A percentile compares a stretch with the other conserved stretches of the same genome.
Conservation (phyloP, 306 rosid genomes). For the Ammopiptanthus mongolicus region DNA sequence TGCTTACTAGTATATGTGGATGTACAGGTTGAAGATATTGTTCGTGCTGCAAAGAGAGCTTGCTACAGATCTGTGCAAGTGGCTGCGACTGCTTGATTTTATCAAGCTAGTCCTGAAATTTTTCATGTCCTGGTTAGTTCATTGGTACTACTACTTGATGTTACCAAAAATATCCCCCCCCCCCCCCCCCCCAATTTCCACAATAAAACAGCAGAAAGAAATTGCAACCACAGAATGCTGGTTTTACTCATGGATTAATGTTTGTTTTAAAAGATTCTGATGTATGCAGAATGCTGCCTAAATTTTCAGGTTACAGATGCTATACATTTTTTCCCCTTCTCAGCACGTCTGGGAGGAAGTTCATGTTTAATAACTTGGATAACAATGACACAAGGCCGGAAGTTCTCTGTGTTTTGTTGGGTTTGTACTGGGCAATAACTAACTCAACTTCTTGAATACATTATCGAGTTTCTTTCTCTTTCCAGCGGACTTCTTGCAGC, state of each 20-base stretch:
- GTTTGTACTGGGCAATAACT: constrained; percentile 25
- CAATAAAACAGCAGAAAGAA: constrained; percentile 8
- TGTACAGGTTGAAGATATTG: constrained; percentile 86
- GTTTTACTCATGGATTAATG: constrained; percentile 10
- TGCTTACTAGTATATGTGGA: constrained; percentile 16
- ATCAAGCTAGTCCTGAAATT: constrained; percentile 6
- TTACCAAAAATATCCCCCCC: constrained; percentile 5
- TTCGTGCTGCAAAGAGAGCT: constrained; percentile 93
- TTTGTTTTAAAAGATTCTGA: constrained; percentile 23
- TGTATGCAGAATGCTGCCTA: constrained; percentile 16
- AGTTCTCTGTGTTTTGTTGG: constrained; percentile 26
- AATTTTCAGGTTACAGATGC: constrained; percentile 41
- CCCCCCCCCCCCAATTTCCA: not conserved
- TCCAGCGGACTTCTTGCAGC: not conserved
- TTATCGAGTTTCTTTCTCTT: not conserved
- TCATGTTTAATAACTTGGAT: constrained; percentile 53
- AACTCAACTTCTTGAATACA: constrained; percentile 6
- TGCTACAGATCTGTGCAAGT: constrained; percentile 71
- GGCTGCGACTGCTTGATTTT: constrained; percentile 67
- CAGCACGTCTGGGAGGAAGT: constrained; percentile 36
- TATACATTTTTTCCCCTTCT: constrained; percentile 36
- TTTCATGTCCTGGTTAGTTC: constrained; percentile 36
- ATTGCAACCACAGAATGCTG: not conserved
- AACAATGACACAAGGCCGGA: constrained; percentile 27
- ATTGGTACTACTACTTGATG: constrained; percentile 16